Evolutionary conservation across 352 stramenopile genomes (phyloP).

Genomic region (Lagenidium giganteum): DNA sequence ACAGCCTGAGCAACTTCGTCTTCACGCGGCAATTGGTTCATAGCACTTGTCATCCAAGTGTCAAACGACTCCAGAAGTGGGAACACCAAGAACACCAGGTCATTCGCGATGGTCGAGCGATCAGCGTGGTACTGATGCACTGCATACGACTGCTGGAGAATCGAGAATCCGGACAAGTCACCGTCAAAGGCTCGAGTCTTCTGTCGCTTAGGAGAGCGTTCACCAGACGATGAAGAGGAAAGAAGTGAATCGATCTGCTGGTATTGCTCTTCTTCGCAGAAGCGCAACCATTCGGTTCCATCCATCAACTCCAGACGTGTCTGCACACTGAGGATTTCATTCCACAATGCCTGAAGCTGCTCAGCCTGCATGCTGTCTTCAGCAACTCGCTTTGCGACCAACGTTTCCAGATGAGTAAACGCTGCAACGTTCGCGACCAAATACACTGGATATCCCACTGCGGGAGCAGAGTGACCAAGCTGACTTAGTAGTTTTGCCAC

Average conservation of each 20-base stretch:
- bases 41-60: too few relatives aligned
- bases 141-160: slow-evolving; percentile 82
- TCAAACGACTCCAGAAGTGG: slow-evolving; percentile 67
- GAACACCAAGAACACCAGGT: slow-evolving; percentile 66
- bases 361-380: slow-evolving; percentile 8
- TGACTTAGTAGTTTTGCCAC: slow-evolving; percentile 17
- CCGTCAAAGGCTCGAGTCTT: slow-evolving; percentile 14
- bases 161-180: slow-evolving; percentile 39
- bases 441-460: slow-evolving; percentile 29
- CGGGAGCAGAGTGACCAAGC: slow-evolving; percentile 7
- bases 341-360: slow-evolving; percentile 31
- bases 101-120: slow-evolving; percentile 62
- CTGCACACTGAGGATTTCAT: slow-evolving; percentile 28
- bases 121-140: slow-evolving; percentile 74
- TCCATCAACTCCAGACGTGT: slow-evolving; percentile 48
- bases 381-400: slow-evolving; percentile 9
- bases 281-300: slow-evolving; percentile 58
- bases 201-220: slow-evolving; percentile 17
- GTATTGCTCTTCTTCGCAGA: slow-evolving; percentile 70
- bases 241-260: slow-evolving; percentile 39
- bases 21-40: slow-evolving; percentile 1
- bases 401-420: slow-evolving; percentile 25
- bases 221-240: slow-evolving; percentile 1
- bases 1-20: slow-evolving; percentile 17
- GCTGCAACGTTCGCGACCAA: slow-evolving; percentile 43